A percentile compares a stretch with the other conserved stretches of the same genome.
phyloP scores from a whole-genome alignment of 768 basidiomycete genomes.

The Clitopilus passeckerianus region DNA sequence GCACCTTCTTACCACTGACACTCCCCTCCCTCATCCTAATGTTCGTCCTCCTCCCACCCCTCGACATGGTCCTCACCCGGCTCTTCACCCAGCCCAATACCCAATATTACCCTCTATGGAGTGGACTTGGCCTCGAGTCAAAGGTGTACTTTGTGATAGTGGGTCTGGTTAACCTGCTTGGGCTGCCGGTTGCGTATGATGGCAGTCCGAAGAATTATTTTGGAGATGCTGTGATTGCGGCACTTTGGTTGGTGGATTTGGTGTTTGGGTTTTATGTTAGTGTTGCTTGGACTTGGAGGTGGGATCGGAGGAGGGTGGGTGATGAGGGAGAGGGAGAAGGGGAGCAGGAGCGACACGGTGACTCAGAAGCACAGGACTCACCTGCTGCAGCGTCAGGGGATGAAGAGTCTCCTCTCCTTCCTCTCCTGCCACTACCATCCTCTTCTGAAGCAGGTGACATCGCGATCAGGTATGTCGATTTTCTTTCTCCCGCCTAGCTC shows the following conservation, averaged over 20 bases:
- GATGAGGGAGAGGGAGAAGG: neutral
- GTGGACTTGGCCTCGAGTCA: neutral
- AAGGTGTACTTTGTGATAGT: neutral
- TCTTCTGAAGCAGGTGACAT: neutral
- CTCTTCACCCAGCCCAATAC: neutral
- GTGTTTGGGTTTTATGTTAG: neutral
- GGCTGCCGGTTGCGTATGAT: neutral
- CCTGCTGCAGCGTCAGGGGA: too few species aligned
- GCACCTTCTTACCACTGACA: conserved; percentile 2
- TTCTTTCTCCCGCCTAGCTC: neutral
- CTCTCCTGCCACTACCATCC: too few species aligned
- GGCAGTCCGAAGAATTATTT: neutral
- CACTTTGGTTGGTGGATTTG: neutral
- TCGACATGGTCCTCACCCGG: neutral
- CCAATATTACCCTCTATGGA: neutral
- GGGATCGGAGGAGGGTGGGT: neutral
- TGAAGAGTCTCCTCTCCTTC: too few species aligned
- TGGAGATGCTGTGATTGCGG: neutral
- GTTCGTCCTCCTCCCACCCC: neutral
- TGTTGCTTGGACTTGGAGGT: neutral
- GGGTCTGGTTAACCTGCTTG: neutral
- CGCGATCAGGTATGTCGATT: neutral
- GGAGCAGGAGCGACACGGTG: neutral
- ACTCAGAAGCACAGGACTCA: too few species aligned
- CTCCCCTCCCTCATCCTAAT: conserved; percentile 1